Base-by-base conservation (phyloP, 768 basidiomycete genomes). In the Leucocoprinus birnbaumii region DNA sequence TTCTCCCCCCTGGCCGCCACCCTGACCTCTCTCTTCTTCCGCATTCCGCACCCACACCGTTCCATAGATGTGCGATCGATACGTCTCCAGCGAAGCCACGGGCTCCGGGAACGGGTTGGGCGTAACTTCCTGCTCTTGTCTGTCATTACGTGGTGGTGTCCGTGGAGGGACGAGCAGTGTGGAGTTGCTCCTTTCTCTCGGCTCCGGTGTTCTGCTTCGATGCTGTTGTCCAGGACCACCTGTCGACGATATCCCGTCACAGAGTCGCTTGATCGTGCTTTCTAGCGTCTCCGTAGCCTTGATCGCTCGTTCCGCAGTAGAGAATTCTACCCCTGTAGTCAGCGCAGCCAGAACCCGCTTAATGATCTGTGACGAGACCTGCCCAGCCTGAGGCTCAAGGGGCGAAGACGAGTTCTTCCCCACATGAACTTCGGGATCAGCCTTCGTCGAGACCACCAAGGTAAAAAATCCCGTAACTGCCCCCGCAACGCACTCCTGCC, bases 381-480 rank as follows among this genome's bases (percentile, higher is more conserved):
- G 80, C 1, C 85, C 86, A 1, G 77, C 68, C 65, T 77, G 76
- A 35, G 80, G 80, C 0, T 73, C 79, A 19, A 80, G 72, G 48
- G 78, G 74, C 25, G 73, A 75, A 52, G 59, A 60, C 26, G 71
- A 47, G 40, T 22, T 48, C 45, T 37, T 43, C 46, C 27, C 48
- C 47, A 27, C n/a, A 21, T 6, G 41, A 24, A 18, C 27, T 18
- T n/a, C 24, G 42, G 31, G 31, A 31, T 31, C 31, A 44, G 19
- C 19, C 26, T 31, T 55, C 22, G 45, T 48, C 46, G 77, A 74
- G 59, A 77, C 71, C 26, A 81, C 76, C 59, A 89, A 61, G n/a
- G 83, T 80, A 66, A 98, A 98, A 73, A 99, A 99, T 0, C 91
- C 96, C 2, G 94, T 98, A 14, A 96, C 82, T 1, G 91, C 89